Evolutionary conservation across 1,284 basidiomycete genomes (phyloP), one percentile per base, ranked within the genome.

Genomic region (Boletus holoroseus): DNA sequence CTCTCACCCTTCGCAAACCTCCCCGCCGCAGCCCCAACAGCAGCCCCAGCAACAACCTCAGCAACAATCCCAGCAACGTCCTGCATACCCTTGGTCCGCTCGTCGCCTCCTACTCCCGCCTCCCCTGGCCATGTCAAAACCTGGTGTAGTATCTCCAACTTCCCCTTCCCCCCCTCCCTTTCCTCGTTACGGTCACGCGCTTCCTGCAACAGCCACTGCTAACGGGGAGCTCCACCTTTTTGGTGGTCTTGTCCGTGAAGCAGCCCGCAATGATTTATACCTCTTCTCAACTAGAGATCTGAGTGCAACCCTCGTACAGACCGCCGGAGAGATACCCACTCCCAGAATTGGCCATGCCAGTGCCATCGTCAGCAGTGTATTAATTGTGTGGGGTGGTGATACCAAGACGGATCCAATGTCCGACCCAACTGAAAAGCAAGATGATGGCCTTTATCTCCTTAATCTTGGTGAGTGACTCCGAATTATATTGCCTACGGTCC

Each of bases 341-440:
- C 85, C 93, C 0, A 78, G 96, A 58, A 94, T 99, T 15, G 96
- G 96, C 0, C 96, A 99, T 73, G 92, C 94, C 2, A 89, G 90
- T 66, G 94, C 94, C 13, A 84, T 98, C 42, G 92, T 98, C 52
- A 93, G 91, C 69, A 94, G 91, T 62, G 94, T 98, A 42, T 77
- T 99, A 60, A 91, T 99, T 55, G 88, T 98, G 5, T 99, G 96
- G 94, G 96, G 96, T 52, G 96, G 96, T 30, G 96, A 99, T 68
- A 99, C 95, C 3, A 88, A 86, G 70, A 81, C 83, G 12, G 82
- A 83, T 55, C 72, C 73, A 22, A 82, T 82, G 66, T 76, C 82
- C 18, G 79, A 78, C 55, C 79, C 82, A 11, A 76, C 78, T 11
- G 93, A 95, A 60, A 82, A 80, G 60, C 92, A 95, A 70, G 96